Evolutionary conservation across 768 basidiomycete species (phyloP).

Genomic region (Lactifluus hygrophoroides): DNA sequence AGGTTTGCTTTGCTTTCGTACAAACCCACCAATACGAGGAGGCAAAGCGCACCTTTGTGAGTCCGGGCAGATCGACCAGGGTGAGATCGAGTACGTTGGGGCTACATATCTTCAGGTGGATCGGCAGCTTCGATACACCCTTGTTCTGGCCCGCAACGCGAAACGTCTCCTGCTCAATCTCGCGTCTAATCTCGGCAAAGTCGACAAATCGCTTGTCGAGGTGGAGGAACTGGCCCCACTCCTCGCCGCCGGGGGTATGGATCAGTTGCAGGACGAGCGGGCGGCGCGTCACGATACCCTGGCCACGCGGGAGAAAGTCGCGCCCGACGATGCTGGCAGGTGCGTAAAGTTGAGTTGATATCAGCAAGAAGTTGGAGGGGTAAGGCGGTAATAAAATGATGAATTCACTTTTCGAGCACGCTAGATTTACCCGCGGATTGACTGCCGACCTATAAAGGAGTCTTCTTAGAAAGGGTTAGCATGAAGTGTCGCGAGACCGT

Average conservation of each 20-base stretch:
- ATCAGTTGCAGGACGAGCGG: conserved; percentile 95
- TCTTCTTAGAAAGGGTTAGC: background rate
- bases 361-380: background rate
- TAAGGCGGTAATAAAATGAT: background rate
- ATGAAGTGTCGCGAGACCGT: background rate
- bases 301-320: conserved; percentile 80
- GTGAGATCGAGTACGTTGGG: conserved; percentile 94
- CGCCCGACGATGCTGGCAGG: conserved; percentile 73
- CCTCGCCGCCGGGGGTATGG: conserved; percentile 71
- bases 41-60: conserved; percentile 70
- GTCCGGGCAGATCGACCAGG: conserved; percentile 89
- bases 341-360: background rate
- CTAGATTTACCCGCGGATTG: conserved; percentile 96
- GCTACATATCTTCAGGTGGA: conserved; percentile 91
- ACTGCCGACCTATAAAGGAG: conserved; percentile 67
- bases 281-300: conserved; percentile 92
- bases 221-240: conserved; percentile 98
- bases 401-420: conserved; percentile 84
- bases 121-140: conserved; percentile 93
- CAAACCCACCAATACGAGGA: background rate
- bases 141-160: conserved; percentile 98
- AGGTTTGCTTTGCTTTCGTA: background rate
- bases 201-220: conserved; percentile 96
- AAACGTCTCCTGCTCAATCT: conserved; percentile 97
- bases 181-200: conserved; percentile 85